These are phyloP conservation scores for Linaria vulgaris DNA, from an alignment of 257 asterid species.

Conservation along the genomic window DNA sequence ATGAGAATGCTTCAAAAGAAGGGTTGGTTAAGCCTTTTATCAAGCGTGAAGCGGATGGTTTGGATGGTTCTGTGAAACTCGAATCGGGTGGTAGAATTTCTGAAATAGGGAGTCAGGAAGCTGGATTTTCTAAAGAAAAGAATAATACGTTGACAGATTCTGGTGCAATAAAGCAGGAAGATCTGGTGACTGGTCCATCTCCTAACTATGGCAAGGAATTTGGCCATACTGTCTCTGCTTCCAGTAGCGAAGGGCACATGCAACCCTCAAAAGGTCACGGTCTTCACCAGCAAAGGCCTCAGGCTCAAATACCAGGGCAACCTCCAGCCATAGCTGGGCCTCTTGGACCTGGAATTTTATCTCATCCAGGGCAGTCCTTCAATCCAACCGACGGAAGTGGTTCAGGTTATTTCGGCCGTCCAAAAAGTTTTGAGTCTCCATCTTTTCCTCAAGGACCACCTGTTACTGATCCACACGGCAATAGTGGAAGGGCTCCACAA, in stretches of 20 bases:
- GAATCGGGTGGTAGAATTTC: conserved; percentile 38
- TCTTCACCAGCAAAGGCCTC: conserved; percentile 35
- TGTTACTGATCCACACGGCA: conserved; percentile 44
- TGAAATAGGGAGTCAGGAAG: conserved; percentile 32
- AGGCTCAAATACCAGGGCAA: conserved; percentile 33
- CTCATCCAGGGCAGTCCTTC: conserved; percentile 40
- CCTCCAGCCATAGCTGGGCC: conserved; percentile 35
- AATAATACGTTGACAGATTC: conserved; percentile 23
- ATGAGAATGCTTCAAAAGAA: conserved; percentile 38
- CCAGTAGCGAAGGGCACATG: conserved; percentile 36
- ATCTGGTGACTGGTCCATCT: conserved; percentile 31
- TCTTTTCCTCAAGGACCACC: conserved; percentile 42
- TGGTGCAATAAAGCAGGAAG: conserved; percentile 29
- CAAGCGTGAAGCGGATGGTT: conserved; percentile 45
- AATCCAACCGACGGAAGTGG: conserved; percentile 46
- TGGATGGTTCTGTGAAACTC: not conserved
- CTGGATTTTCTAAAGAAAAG: conserved; percentile 7
- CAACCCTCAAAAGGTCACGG: conserved; percentile 35
- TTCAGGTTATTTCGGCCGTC: conserved; percentile 47
- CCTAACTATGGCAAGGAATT: conserved; percentile 29
- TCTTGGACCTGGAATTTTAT: conserved; percentile 39
- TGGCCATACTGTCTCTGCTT: conserved; percentile 27
- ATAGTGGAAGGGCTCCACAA: conserved; percentile 48
- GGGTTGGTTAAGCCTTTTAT: conserved; percentile 41
- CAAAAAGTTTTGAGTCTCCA: conserved; percentile 36